phyloP scores from a whole-genome alignment of 75 land plant genomes.

The Pinus tabuliformis region DNA sequence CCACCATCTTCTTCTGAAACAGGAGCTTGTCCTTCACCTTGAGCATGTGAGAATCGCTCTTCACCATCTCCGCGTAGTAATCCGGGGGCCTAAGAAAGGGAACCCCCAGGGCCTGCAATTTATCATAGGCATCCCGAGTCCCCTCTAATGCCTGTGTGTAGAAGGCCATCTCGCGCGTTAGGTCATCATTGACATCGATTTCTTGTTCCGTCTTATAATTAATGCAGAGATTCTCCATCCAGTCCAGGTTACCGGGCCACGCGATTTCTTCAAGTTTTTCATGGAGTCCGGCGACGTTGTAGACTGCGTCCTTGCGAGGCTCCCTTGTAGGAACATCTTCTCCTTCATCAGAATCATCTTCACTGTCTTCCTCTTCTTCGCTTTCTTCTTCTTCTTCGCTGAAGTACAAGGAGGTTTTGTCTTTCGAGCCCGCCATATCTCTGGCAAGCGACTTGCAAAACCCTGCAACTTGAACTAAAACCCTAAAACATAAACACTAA shows the following conservation, averaged over 20 bases:
- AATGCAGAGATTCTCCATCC: constrained; percentile 69
- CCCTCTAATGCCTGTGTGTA: constrained; percentile 87
- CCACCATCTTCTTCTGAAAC: constrained; percentile 69
- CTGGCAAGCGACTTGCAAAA: not conserved
- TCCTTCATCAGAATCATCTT: constrained; percentile 37
- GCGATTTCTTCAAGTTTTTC: constrained; percentile 85
- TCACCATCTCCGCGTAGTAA: constrained; percentile 99
- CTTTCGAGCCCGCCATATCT: not conserved
- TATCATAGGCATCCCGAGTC: constrained; percentile 66
- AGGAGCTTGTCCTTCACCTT: constrained; percentile 84
- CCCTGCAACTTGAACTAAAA: not conserved
- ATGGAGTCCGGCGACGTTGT: constrained; percentile 59
- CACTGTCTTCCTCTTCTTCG: constrained; percentile 18
- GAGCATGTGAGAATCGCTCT: constrained; percentile 87
- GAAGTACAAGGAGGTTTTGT: not conserved
- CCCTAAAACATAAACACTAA: no score
- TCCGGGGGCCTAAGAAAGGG: constrained; percentile 95
- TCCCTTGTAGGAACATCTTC: constrained; percentile 53
- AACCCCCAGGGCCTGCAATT: constrained; percentile 58
- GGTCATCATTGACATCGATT: constrained; percentile 89
- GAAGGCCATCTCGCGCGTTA: constrained; percentile 79
- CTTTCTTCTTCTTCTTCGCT: constrained; percentile 1
- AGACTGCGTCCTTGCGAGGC: constrained; percentile 71
- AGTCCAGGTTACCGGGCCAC: constrained; percentile 83
- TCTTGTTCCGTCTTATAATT: constrained; percentile 36